phyloP scores from a whole-genome alignment of 768 basidiomycete genomes.

The Mycena sanguinolenta region DNA sequence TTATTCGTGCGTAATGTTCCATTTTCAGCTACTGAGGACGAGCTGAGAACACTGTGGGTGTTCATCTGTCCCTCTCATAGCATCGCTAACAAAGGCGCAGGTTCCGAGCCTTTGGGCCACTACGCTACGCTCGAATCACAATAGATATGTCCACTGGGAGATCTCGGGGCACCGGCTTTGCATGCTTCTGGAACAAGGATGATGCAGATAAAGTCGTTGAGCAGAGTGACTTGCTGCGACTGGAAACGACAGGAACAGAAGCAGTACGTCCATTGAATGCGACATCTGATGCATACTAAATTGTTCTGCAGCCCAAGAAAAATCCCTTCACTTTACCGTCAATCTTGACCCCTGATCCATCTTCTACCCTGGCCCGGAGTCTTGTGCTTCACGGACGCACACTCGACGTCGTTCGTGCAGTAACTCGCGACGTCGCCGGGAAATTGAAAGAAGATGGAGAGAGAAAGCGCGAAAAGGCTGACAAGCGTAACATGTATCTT shows the following conservation, averaged over 20 bases:
- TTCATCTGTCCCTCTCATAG: background rate
- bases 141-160: conserved; percentile 86
- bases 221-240: conserved; percentile 79
- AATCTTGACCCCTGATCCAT: conserved; percentile 94
- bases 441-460: conserved; percentile 92
- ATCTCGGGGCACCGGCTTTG: conserved; percentile 95
- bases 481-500: conserved; percentile 96
- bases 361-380: conserved; percentile 82
- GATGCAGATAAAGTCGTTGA: conserved; percentile 89
- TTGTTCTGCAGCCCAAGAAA: conserved; percentile 64
- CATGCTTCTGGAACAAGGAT: conserved; percentile 95
- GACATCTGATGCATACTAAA: background rate
- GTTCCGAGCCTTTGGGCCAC: conserved; percentile 91
- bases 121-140: conserved; percentile 94
- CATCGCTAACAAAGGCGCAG: conserved; percentile 54
- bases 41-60: conserved; percentile 84
- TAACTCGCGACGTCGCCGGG: conserved; percentile 89
- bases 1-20: conserved; percentile 95
- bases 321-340: conserved; percentile 92
- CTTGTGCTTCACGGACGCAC: conserved; percentile 94
- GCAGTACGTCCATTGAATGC: conserved; percentile 40
- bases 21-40: conserved; percentile 93
- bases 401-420: conserved; percentile 90
- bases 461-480: conserved; percentile 86
- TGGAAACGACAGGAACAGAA: conserved; percentile 69